phyloP scores from a whole-genome alignment of 1,139 yeast species.

The Saccharomyces pastorianus region DNA sequence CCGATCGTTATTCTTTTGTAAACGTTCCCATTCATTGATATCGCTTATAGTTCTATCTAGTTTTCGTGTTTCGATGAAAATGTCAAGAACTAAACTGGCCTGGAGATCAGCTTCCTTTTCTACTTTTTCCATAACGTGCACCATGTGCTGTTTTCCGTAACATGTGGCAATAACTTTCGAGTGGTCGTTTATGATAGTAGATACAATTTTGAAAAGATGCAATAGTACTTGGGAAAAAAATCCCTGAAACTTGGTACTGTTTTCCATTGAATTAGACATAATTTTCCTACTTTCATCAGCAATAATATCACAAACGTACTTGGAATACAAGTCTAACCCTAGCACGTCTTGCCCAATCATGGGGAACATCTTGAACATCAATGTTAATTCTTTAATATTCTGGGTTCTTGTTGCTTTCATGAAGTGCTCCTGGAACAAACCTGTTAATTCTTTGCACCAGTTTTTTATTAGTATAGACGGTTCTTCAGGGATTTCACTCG shows the following conservation, averaged over 20 bases:
- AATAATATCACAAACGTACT: conserved; percentile 77
- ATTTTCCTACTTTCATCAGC: conserved; percentile 62
- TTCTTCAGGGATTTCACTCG: conserved; percentile 74
- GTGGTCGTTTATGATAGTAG: conserved; percentile 80
- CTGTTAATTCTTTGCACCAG: conserved; percentile 54
- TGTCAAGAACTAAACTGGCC: conserved; percentile 79
- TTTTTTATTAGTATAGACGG: conserved; percentile 52
- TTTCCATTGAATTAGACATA: conserved; percentile 25
- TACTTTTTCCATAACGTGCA: conserved; percentile 58
- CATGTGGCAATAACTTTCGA: conserved; percentile 65
- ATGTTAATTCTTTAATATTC: conserved; percentile 62
- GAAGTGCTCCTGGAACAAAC: conserved; percentile 55
- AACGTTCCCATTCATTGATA: conserved; percentile 29
- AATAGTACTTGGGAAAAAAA: conserved; percentile 63
- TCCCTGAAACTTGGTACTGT: conserved; percentile 30
- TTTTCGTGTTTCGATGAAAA: conserved; percentile 47
- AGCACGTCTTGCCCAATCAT: conserved; percentile 61
- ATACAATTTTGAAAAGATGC: conserved; percentile 75
- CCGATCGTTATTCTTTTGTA: conserved; percentile 5
- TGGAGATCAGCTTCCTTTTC: conserved; percentile 89
- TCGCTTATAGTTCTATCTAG: conserved; percentile 51
- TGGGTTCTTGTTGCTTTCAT: conserved; percentile 57
- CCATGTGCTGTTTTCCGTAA: conserved; percentile 62
- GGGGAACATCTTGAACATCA: conserved; percentile 72
- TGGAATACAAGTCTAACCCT: conserved; percentile 77